Evolutionary conservation across 331 rosid species (phyloP).

Genomic region (Acacia pycnantha): DNA sequence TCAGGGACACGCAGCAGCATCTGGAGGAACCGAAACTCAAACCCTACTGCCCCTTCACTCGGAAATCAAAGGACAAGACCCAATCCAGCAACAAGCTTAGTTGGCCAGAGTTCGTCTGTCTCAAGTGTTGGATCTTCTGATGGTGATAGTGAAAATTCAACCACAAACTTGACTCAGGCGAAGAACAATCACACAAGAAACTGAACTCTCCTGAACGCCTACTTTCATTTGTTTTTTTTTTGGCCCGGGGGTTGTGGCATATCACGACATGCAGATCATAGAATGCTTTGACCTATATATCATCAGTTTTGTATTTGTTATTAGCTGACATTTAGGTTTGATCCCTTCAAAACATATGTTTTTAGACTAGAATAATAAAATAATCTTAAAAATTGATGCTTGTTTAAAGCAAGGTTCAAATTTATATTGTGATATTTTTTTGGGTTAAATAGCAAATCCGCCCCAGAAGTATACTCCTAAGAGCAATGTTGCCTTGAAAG

Average conservation of each 20-base stretch:
- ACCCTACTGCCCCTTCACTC: conserved; percentile 30
- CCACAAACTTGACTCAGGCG: conserved; percentile 56
- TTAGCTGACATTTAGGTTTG: conserved; percentile 40
- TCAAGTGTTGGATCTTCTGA: conserved; percentile 58
- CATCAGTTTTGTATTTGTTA: conserved; percentile 38
- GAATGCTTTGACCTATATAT: conserved; percentile 12
- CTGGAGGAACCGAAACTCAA: conserved; percentile 35
- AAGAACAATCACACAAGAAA: conserved; percentile 43
- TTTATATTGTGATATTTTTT: neutral
- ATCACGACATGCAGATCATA: conserved; percentile 19
- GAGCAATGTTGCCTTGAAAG: too few species aligned
- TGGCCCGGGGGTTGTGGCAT: too few species aligned
- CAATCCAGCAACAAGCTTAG: conserved; percentile 37
- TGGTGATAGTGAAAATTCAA: conserved; percentile 41
- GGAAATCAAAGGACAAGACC: conserved; percentile 46
- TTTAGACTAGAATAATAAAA: neutral
- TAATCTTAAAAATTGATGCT: neutral
- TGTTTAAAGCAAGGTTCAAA: too few species aligned
- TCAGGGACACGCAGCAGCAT: conserved; percentile 46
- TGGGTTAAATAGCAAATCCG: too few species aligned
- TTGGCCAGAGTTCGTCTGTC: conserved; percentile 36
- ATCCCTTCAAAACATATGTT: neutral
- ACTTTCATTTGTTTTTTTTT: too few species aligned
- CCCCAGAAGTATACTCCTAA: too few species aligned
- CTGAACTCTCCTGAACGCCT: conserved; percentile 38